Evolutionary conservation across 805 yeast species (phyloP), one percentile per base, ranked within the genome.

Genomic region (Candida andamanensis): DNA sequence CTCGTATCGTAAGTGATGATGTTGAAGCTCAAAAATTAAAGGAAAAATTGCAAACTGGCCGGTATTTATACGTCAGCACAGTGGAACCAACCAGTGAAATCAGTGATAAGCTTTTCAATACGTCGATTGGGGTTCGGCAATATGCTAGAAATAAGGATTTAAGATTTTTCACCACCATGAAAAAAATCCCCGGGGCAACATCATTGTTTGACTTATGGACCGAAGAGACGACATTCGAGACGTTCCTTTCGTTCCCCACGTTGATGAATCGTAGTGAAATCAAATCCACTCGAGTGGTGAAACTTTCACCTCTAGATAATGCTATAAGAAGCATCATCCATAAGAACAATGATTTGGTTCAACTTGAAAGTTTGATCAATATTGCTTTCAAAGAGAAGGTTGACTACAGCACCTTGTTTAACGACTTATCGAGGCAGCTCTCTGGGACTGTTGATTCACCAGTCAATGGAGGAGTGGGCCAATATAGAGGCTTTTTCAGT

Each of bases 371-470:
- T 40, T 58, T 74, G 60, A 70, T 77, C 29, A 65, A 65, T 44
- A 66, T 68, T 46, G 70, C 76, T 2, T 42, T 71, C 33, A 74
- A 67, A 42, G 78, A 75, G 17, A 72, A 70, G 45, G 64, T 67
- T 1, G 74, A 69, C 30, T 61, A 56, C 29, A 49, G 64, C 2
- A 57, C 77, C 0, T 52, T 72, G 17, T 78, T 79, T 52, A 70
- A 72, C 42, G 85, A 78, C 49, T 58, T 83, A 39, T 78, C 89
- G 5, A 67, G 90, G 54, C 76, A 76, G 47, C 60, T 80, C 34
- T 73, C 85, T 3, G 95, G 95, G 26, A 84, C 95, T 0, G 89
- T 87, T 33, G 95, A 85, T 52, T 77, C 95, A 0, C 95, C 95
- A 3, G 90, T 86, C 5, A 86, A 86, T 52, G 96, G 96, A 21